phyloP scores from a whole-genome alignment of 179 eudicot species.

The Vitellaria paradoxa region DNA sequence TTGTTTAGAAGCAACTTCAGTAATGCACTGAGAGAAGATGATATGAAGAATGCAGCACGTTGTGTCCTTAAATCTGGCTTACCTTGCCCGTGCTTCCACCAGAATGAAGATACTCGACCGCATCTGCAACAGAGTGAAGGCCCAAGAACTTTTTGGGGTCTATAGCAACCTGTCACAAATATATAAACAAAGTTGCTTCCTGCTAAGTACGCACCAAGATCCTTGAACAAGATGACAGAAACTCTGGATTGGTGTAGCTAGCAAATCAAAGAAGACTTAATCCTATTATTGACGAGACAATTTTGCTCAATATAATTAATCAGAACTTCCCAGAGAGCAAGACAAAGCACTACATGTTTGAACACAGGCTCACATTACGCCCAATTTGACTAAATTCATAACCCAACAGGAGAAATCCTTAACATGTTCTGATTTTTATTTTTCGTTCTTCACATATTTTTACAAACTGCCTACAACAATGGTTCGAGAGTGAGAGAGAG shows the following conservation, averaged over 20 bases:
- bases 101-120: constrained; percentile 96
- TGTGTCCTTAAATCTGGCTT: background rate
- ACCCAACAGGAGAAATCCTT: background rate
- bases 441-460: too few species aligned
- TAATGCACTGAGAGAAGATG: background rate
- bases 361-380: background rate
- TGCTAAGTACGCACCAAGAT: background rate
- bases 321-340: too few species aligned
- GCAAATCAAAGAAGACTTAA: background rate
- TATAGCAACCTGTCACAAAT: constrained; percentile 51
- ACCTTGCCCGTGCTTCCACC: constrained; percentile 98
- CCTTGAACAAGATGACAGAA: background rate
- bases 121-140: constrained; percentile 86
- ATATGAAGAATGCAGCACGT: background rate
- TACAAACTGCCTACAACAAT: too few species aligned
- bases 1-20: background rate
- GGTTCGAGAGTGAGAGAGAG: background rate
- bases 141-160: constrained; percentile 82
- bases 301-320: background rate
- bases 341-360: background rate
- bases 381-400: background rate
- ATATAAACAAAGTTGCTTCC: background rate
- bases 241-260: background rate
- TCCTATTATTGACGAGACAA: background rate
- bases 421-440: background rate